Conservation (phyloP, 129 eudicot species). For the Silybum marianum region DNA sequence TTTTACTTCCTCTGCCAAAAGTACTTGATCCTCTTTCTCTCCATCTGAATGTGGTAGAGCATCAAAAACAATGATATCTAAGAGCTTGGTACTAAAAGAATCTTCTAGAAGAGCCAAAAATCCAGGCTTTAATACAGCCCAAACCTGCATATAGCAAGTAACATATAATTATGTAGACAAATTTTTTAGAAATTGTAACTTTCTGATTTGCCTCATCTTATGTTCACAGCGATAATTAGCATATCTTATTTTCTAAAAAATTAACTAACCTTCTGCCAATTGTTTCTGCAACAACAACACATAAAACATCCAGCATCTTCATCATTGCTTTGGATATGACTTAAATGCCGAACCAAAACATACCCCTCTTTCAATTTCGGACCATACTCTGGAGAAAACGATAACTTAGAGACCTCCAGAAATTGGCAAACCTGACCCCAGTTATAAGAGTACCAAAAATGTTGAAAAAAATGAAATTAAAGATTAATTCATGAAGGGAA, state of each 20-base stretch:
- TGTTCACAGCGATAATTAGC: background rate
- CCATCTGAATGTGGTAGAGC: conserved; percentile 57
- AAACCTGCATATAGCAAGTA: conserved; percentile 54
- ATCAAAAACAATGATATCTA: conserved; percentile 84
- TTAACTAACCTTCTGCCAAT: conserved; percentile 70
- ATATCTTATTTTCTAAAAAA: background rate
- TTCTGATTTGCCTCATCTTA: background rate
- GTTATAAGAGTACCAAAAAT: conserved; percentile 26
- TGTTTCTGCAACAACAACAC: conserved; percentile 60
- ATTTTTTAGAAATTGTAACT: background rate
- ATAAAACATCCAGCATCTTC: conserved; percentile 43
- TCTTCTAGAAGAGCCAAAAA: conserved; percentile 83
- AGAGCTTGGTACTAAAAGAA: conserved; percentile 63
- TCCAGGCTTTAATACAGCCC: conserved; percentile 97
- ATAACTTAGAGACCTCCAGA: conserved; percentile 91
- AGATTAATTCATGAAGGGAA: background rate
- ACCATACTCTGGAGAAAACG: conserved; percentile 81
- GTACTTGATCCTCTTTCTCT: conserved; percentile 45
- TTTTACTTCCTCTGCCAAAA: conserved; percentile 69
- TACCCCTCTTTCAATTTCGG: conserved; percentile 93
- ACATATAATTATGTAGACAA: conserved; percentile 10
- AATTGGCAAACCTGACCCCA: conserved; percentile 81
- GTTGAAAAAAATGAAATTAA: conserved; percentile 2
- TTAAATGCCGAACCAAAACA: conserved; percentile 65
- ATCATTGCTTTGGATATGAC: conserved; percentile 49